Base-by-base conservation (phyloP, 139 green algal genomes). In the Haematococcus sp. region DNA sequence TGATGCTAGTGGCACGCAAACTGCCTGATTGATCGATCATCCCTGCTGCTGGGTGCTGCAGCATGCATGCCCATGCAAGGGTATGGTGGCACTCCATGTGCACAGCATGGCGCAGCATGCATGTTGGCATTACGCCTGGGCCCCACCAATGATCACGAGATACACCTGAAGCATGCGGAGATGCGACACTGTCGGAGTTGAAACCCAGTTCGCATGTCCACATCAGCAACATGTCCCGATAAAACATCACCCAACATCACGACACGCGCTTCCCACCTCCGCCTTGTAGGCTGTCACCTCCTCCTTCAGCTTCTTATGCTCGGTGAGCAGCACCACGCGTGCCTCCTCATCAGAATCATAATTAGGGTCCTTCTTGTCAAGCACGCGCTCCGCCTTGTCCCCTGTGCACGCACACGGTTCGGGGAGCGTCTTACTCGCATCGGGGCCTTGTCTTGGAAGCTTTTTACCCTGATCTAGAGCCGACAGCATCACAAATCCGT, bases 271-370 rank as follows among this genome's bases (percentile, higher is more conserved):
- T 34, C 79, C 22, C 73, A 91, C 88, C 82, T 78, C 76, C 52
- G 84, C 35, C 79, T 96, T 96, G 79, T 92, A 96, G 23, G 80
- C 71, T 31, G 77, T 78, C 33, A 95, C 70, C 55, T 87, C 79
- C 72, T 81, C 70, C 46, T 75, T 68, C 34, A 91, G 74, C 30
- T 85, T 58, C 60, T 86, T 63, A 54, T 81, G 72, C 74, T 81
- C 46, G 43, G 58, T 51, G 25, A 72, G 56, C 60, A 84, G 65
- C 44, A 87, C 70, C 35, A 83, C 76, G 22, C 46, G 33, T 20
- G 49, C 58, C 31, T 93, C 87, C 56, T 91, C 90, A 73, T 92
- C 92, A 1, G 78, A 89, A 79, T 96, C 70, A 69, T 67, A 76
- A 54, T 56, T 67, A 16, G 70, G 58, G 55, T 68, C 70, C 2